Evolutionary conservation across 1,284 basidiomycete genomes (phyloP).

Genomic region (Coniferiporia sulphurascens): DNA sequence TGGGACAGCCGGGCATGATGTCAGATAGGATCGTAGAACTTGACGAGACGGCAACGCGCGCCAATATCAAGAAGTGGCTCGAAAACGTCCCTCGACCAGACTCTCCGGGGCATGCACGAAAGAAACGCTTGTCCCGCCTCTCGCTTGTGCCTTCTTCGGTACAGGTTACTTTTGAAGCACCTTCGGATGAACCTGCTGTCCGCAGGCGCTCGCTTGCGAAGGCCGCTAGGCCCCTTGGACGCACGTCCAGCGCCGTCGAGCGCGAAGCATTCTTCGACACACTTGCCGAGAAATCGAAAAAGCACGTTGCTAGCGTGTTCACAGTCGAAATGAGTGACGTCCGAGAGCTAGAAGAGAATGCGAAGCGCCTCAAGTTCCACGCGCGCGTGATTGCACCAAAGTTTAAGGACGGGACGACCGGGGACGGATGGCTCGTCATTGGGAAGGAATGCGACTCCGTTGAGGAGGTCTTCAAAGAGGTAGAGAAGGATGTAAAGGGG

Average conservation of each 20-base stretch:
- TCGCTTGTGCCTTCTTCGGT: neutral
- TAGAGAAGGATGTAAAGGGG: conserved; percentile 13
- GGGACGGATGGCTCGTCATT: conserved; percentile 14
- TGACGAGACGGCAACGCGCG: neutral
- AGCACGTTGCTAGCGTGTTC: conserved; percentile 10
- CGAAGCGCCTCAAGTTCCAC: conserved; percentile 10
- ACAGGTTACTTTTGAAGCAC: neutral
- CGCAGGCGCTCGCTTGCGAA: neutral
- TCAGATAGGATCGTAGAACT: neutral
- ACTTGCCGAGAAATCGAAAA: conserved; percentile 13
- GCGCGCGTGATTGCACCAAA: conserved; percentile 14
- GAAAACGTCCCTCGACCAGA: conserved; percentile 5
- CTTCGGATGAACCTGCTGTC: neutral
- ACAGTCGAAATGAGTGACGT: conserved; percentile 13
- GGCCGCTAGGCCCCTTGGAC: neutral
- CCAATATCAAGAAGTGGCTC: conserved; percentile 14
- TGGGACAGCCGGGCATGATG: conserved; percentile 13
- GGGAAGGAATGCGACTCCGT: conserved; percentile 11
- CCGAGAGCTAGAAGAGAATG: conserved; percentile 5
- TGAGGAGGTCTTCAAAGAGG: conserved; percentile 10
- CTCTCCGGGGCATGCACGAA: neutral
- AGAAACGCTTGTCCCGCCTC: neutral
- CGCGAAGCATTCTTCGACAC: conserved; percentile 8
- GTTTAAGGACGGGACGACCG: conserved; percentile 11
- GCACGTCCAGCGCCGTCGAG: conserved; percentile 9